Base-by-base conservation (phyloP, 768 basidiomycete genomes). In the Lactarius sp. region DNA sequence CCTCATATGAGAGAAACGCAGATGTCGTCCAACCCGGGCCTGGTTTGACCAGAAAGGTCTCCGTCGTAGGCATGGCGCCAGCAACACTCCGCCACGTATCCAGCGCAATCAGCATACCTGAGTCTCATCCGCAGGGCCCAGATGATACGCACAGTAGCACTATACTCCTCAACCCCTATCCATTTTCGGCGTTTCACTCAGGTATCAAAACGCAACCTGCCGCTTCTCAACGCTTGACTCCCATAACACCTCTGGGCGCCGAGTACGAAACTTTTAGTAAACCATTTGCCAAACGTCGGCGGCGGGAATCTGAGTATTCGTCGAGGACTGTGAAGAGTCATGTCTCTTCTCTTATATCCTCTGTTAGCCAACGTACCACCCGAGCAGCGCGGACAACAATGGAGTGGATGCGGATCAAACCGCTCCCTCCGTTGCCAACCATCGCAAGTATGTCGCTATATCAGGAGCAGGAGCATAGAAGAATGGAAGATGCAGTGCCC, bases 351-450 rank as follows among this genome's bases (percentile, higher is more conserved):
- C 77, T 84, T 66, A 75, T 85, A 18, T 83, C 83, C 33, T 6
- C 47, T n/a, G 66, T 49, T 46, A 66, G 66, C 10, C 62, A 67
- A 47, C 60, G 61, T 14, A 59, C 67, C 27, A 46, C 52, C 37
- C 67, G 58, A 39, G 62, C 34, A 16, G 52, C 55, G 6, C 53
- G 52, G 13, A 39, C 52, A n/a, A 64, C 66, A 16, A 10, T 61
- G 13, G 68, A 67, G 18, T 78, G 81, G 80, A 75, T 77, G 61
- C 79, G 72, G 62, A 66, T 70, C 31, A 85, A 86, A 69, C 83
- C 84, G 4, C 73, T 87, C 16, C 85, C 86, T 7, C 85, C 83
- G 1, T 77, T 87, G 31, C 86, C 85, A 16, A 74, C 73, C 20
- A 77, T 83, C 14, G 79, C 83, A 2, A 72, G 79, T 52, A 78